Base-by-base conservation (phyloP, 805 yeast species). In the Candida yuanshanica region DNA sequence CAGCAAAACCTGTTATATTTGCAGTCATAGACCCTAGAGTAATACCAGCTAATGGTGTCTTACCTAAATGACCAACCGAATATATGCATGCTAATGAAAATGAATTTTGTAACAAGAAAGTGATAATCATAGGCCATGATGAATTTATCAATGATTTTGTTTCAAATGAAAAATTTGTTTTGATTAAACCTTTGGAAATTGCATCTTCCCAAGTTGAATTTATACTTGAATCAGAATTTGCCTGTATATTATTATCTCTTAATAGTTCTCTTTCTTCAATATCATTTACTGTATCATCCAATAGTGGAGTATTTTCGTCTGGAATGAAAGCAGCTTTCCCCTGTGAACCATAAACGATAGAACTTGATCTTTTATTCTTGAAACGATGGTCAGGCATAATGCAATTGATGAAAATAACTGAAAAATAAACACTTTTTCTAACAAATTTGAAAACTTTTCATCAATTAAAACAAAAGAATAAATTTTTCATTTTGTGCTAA, bases 21-120 rank as follows among this genome's bases (percentile, higher is more conserved):
- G 89, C 85, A 3, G 95, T 85, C 89, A 85, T 86, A 1, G 87
- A 74, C 1, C 88, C 93, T 57, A 86, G 65, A 0, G 91, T 81
- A 8, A 85, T 89, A 1, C 95, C 95, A 1, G 91, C 93, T 36
- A 86, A 69, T 56, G 85, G 86, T 21, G 74, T 71, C 35, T 84
- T 83, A 18, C 95, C 95, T 39, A 85, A 64, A 56, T 81, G 90
- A 14, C 95, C 93, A 2, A 88, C 96, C 0, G 58, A 52, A 33
- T 52, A 54, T 27, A 55, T 53, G 2, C 58, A 54, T 11, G 58
- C 53, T 14, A 56, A 35, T 6, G 61, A 51, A 11, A 56, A 47
- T 3, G 60, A 54, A 33, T 55, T 50, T 31, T 56, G 59, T 29
- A 56, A 32, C 12, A 55, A 35, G 29, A 56, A 55, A 1, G 61